Conservation (phyloP, 345 rosid species). For the Angophora floribunda region DNA sequence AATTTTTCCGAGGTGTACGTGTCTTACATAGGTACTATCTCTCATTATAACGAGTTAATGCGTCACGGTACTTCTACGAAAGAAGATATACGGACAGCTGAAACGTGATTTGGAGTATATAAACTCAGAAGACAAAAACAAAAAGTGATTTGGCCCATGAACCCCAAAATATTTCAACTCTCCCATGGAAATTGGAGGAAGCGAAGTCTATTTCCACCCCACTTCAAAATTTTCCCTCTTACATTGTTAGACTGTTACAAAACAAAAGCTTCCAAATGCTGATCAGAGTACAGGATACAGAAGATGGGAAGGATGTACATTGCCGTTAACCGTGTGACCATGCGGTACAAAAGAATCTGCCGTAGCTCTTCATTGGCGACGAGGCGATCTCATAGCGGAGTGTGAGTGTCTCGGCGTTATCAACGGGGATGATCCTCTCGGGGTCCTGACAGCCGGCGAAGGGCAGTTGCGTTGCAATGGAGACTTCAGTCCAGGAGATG, state of each 20-base stretch:
- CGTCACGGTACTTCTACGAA: background rate
- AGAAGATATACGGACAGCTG: background rate
- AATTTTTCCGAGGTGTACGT: background rate
- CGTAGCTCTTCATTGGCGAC: background rate
- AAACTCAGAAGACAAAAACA: background rate
- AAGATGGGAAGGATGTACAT: background rate
- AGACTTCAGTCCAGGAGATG: background rate
- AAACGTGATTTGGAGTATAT: background rate
- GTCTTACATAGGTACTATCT: background rate
- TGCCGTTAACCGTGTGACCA: background rate
- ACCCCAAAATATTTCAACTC: background rate
- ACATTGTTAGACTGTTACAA: background rate
- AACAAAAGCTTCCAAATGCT: background rate
- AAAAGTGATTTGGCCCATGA: background rate
- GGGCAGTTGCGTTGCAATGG: background rate
- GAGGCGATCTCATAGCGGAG: background rate
- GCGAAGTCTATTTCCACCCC: background rate
- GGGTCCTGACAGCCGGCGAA: slow-evolving; percentile 2
- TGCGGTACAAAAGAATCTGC: background rate
- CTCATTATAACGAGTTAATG: background rate
- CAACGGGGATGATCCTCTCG: background rate
- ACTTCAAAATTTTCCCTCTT: background rate
- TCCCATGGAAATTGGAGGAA: background rate
- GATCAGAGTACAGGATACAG: background rate
- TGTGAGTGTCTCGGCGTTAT: background rate